A percentile compares a stretch with the other conserved stretches of the same genome.
These are phyloP conservation scores for Sugiyamaella castrensis DNA, from an alignment of 1,139 yeast genomes.

Conservation along the genomic window DNA sequence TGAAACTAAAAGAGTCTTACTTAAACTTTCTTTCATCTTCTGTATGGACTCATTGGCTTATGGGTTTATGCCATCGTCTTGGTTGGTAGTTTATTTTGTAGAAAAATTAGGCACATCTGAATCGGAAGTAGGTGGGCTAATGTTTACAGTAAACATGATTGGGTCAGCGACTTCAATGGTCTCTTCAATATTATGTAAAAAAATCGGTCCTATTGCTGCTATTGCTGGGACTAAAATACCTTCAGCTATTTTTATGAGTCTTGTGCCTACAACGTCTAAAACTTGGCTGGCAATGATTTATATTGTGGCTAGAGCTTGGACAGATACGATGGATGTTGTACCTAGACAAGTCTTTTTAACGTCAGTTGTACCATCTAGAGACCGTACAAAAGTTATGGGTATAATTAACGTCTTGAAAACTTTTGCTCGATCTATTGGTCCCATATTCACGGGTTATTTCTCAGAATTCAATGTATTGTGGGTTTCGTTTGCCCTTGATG, in stretches of 20 bases:
- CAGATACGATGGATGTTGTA: constrained; percentile 84
- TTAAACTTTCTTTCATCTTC: constrained; percentile 53
- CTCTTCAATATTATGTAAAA: constrained; percentile 64
- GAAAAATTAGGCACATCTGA: constrained; percentile 34
- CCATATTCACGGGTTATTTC: constrained; percentile 69
- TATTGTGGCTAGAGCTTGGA: constrained; percentile 49
- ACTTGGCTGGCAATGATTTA: constrained; percentile 35
- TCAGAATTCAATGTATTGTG: constrained; percentile 53
- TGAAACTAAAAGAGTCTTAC: constrained; percentile 23
- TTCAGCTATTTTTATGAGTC: constrained; percentile 61
- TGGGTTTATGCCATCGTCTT: constrained; percentile 83
- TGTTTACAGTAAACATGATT: constrained; percentile 59
- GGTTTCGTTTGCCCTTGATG: constrained; percentile 62
- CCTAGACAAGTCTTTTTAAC: constrained; percentile 81
- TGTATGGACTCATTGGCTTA: constrained; percentile 77
- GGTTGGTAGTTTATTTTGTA: constrained; percentile 77
- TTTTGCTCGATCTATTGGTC: constrained; percentile 78
- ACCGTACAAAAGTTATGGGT: constrained; percentile 77
- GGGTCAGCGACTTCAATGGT: constrained; percentile 66
- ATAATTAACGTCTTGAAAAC: constrained; percentile 83
- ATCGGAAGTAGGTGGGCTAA: constrained; percentile 45
- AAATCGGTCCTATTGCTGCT: constrained; percentile 75
- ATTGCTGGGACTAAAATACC: constrained; percentile 78
- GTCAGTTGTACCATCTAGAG: constrained; percentile 58
- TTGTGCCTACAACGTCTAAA: constrained; percentile 46